phyloP scores from a whole-genome alignment of 2,329 filamentous ascomycete species.

The Nothopassalora personata region DNA sequence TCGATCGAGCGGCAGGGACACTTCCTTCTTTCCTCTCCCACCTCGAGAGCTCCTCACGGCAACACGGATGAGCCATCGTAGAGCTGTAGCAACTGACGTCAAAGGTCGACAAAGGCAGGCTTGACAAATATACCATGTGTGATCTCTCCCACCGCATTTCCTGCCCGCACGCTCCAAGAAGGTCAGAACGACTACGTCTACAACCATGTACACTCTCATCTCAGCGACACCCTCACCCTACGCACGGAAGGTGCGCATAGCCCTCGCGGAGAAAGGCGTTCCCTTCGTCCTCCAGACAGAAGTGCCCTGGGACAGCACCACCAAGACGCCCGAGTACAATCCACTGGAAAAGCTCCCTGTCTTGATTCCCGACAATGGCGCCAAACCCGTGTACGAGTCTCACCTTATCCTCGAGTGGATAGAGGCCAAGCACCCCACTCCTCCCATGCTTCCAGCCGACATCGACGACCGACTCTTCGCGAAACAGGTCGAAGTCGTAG shows the following conservation, averaged over 20 bases:
- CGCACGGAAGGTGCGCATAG: slow-evolving; percentile 40
- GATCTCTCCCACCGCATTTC: not conserved
- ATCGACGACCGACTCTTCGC: slow-evolving; percentile 29
- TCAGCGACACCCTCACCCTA: slow-evolving; percentile 37
- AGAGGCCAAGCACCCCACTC: slow-evolving; percentile 31
- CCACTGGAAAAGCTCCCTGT: slow-evolving; percentile 39
- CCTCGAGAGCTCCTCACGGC: not conserved
- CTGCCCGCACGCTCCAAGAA: not conserved
- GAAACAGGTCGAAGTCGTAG: slow-evolving; percentile 34
- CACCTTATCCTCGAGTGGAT: slow-evolving; percentile 37
- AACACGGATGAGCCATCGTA: slow-evolving; percentile 7
- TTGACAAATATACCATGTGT: not conserved
- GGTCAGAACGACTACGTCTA: not conserved
- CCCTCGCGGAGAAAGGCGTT: slow-evolving; percentile 36
- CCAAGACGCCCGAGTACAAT: slow-evolving; percentile 37
- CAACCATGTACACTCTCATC: slow-evolving; percentile 28
- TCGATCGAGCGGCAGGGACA: not conserved
- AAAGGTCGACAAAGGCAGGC: not conserved
- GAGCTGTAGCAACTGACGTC: not conserved
- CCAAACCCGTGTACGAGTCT: slow-evolving; percentile 33
- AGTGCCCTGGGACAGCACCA: slow-evolving; percentile 40
- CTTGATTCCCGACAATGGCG: slow-evolving; percentile 31
- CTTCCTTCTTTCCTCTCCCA: not conserved
- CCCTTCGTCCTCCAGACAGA: slow-evolving; percentile 39
- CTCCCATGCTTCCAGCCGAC: slow-evolving; percentile 26